Base-by-base conservation (phyloP, 164 flowering plant species). In the Kalanchoe fedtschenkoi region DNA sequence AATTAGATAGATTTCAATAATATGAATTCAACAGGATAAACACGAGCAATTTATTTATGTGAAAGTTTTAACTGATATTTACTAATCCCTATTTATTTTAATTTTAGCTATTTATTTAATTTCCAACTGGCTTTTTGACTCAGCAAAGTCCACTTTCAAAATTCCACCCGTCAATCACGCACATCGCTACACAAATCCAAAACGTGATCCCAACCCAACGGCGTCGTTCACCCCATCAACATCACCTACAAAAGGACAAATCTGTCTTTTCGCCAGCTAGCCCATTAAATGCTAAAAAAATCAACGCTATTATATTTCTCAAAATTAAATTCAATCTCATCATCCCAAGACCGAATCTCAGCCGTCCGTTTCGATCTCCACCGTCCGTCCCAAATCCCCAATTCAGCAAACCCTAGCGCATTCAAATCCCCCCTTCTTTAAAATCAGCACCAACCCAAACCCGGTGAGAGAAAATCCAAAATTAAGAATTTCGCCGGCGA, bases 221-320 rank as follows among this genome's bases (percentile, higher is more conserved):
- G 21, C 51, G 51, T 16, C 51, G 51, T 44, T 19, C 5, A 7
- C 22, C 0, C n/a, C n/a, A n/a, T n/a, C n/a, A n/a, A n/a, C n/a
- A n/a, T n/a, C n/a, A 4, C 43, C 2, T 2, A 44, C 6, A n/a
- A 44, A 44, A 42, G 51, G 51, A 24, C 51, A 19, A 4, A 6
- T n/a, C 9, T 24, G 51, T 44, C 51, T 44, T 44, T 44, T 5
- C 51, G 9, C 5, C 1, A 44, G 6, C 51, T 24, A 44, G 21
- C 51, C 24, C 51, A 44, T 51, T n/a, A 51, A 51, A 26, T 51
- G 56, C 56, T n/a, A 51, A 47, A 9, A 47, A 47, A 47, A 47
- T 47, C 55, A 47, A 8, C 55, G 55, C 55, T 47, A 47, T 44
- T n/a, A 44, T 16, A 44, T 17, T 16, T 8, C 32, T 32, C 56